Percentiles rank a stretch among this genome's conserved stretches.
These are phyloP conservation scores for Sanghuangporus sanghuang DNA, from an alignment of 1,284 basidiomycete genomes.

Conservation along the genomic window DNA sequence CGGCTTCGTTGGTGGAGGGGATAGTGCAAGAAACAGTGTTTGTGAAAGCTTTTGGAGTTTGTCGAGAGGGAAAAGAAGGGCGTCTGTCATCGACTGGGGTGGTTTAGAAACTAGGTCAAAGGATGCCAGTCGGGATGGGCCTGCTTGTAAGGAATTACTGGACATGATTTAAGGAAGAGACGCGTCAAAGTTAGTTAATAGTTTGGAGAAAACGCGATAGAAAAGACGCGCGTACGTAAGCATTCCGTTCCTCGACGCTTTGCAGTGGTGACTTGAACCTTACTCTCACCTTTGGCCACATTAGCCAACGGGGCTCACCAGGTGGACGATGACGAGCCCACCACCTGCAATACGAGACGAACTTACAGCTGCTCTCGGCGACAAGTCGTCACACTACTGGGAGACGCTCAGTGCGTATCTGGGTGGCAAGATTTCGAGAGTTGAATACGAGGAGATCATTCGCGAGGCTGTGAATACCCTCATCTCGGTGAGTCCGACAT, in stretches of 20 bases:
- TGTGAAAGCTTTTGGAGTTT: constrained; percentile 61
- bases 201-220: neutral
- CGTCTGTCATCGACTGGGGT: constrained; percentile 34
- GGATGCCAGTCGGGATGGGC: neutral
- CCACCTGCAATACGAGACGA: constrained; percentile 31
- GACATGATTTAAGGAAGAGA: neutral
- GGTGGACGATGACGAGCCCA: constrained; percentile 45
- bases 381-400: constrained; percentile 59
- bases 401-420: constrained; percentile 59
- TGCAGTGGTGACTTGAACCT: neutral
- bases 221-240: neutral
- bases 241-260: neutral
- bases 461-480: constrained; percentile 58
- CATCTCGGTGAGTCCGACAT: constrained; percentile 43
- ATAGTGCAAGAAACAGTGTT: constrained; percentile 65
- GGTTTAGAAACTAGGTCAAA: constrained; percentile 26
- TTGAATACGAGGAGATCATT: constrained; percentile 70
- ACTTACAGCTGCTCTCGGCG: constrained; percentile 54
- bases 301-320: neutral
- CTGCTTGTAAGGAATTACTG: neutral
- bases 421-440: constrained; percentile 59
- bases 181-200: neutral
- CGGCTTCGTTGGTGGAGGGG: constrained; percentile 55
- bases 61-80: constrained; percentile 59
- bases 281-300: neutral